Evolutionary conservation across 164 flowering plant genomes (phyloP).

Genomic region (Liriodendron chinense): DNA sequence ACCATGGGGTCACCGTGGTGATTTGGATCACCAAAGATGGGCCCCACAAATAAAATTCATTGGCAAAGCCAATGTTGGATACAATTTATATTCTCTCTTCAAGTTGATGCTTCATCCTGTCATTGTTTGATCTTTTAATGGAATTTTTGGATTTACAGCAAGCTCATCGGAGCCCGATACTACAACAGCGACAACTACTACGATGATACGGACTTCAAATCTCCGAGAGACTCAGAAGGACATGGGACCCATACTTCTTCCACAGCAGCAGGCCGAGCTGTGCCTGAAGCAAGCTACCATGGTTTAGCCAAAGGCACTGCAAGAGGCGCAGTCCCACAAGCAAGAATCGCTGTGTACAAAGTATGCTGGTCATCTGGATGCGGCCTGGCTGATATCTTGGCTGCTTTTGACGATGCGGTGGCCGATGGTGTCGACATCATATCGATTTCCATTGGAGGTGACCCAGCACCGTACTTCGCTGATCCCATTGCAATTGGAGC

Average conservation of each 20-base stretch:
- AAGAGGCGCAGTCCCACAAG: conserved; percentile 18
- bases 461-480: conserved; percentile 18
- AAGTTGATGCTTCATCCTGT: background rate
- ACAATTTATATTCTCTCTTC: background rate
- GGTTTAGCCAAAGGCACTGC: conserved; percentile 23
- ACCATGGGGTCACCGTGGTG: too few species aligned
- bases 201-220: conserved; percentile 12
- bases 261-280: conserved; percentile 21
- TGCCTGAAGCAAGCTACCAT: conserved; percentile 12
- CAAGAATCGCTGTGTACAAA: conserved; percentile 24
- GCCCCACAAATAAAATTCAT: too few species aligned
- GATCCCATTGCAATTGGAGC: conserved; percentile 47
- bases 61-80: background rate
- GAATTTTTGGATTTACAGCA: conserved; percentile 20
- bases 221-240: conserved; percentile 19
- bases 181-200: conserved; percentile 15
- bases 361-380: conserved; percentile 21
- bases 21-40: too few species aligned
- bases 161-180: conserved; percentile 33
- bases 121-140: background rate
- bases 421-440: conserved; percentile 26
- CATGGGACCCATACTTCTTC: conserved; percentile 29
- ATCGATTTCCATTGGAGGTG: conserved; percentile 31
- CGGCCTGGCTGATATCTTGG: conserved; percentile 14
- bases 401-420: conserved; percentile 29